These are phyloP conservation scores for Lachancea sp. DNA, from an alignment of 805 yeast species.

Conservation along the genomic window DNA sequence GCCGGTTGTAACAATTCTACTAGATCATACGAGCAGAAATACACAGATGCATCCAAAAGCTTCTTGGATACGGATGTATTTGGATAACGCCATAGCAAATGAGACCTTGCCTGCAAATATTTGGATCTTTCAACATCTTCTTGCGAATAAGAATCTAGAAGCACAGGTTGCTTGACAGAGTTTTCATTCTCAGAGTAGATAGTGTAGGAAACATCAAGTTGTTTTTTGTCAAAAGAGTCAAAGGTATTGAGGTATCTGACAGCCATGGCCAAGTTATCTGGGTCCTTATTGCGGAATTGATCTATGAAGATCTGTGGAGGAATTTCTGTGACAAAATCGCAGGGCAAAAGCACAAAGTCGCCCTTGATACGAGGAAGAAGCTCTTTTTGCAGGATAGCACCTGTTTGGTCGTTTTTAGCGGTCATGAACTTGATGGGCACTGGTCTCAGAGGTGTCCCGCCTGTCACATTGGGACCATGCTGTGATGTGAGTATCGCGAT, in stretches of 20 bases:
- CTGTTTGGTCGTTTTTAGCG: conserved; percentile 49
- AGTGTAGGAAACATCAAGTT: conserved; percentile 53
- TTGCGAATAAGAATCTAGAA: conserved; percentile 68
- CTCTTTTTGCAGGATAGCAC: conserved; percentile 49
- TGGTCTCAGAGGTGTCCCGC: conserved; percentile 28
- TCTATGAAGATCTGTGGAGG: conserved; percentile 87
- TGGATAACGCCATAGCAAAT: conserved; percentile 86
- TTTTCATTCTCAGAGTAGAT: conserved; percentile 49
- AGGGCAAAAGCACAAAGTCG: conserved; percentile 79
- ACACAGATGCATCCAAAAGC: conserved; percentile 67
- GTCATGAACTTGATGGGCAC: conserved; percentile 38
- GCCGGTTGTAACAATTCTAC: conserved; percentile 41
- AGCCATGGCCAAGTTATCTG: conserved; percentile 62
- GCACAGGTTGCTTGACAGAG: conserved; percentile 31
- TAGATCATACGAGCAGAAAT: conserved; percentile 52
- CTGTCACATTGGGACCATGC: conserved; percentile 19
- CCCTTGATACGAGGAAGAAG: conserved; percentile 37
- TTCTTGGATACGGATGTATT: conserved; percentile 69
- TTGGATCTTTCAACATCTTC: conserved; percentile 67
- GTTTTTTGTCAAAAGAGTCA: conserved; percentile 65
- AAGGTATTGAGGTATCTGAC: conserved; percentile 69
- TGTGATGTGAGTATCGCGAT: conserved; percentile 18
- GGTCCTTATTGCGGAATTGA: conserved; percentile 67
- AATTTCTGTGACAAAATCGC: conserved; percentile 88
- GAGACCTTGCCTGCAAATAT: conserved; percentile 70